phyloP scores from a whole-genome alignment of 2,329 filamentous ascomycete species.

The Aspergillus neoniger region DNA sequence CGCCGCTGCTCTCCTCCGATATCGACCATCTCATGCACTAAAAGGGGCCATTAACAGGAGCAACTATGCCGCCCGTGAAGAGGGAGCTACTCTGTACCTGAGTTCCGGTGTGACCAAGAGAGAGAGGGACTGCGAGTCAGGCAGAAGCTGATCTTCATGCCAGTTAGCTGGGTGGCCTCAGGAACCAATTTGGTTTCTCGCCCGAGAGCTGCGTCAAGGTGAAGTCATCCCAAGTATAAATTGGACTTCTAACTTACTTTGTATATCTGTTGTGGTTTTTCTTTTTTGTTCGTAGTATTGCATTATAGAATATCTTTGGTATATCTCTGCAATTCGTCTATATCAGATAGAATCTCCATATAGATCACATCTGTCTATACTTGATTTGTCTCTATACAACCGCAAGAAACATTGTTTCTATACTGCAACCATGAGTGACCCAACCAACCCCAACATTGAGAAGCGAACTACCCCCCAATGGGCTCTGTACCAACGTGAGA shows the following conservation, averaged over 20 bases:
- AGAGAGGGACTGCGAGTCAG: too few species aligned
- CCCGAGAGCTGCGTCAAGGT: conserved; percentile 27
- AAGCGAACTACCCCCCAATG: conserved; percentile 56
- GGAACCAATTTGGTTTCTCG: conserved; percentile 10
- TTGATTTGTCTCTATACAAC: too few species aligned
- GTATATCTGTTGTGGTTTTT: too few species aligned
- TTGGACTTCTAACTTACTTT: neutral
- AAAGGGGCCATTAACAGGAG: too few species aligned
- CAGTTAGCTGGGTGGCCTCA: conserved; percentile 7
- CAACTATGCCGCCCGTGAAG: neutral
- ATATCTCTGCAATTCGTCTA: neutral
- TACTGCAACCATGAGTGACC: conserved; percentile 40
- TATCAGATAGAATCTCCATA: neutral
- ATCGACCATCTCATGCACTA: neutral
- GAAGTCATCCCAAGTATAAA: conserved; percentile 29
- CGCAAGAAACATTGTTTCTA: neutral
- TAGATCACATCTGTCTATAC: neutral
- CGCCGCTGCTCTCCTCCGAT: neutral
- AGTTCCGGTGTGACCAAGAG: too few species aligned
- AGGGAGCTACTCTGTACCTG: neutral
- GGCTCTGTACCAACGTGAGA: conserved; percentile 57
- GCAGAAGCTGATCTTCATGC: neutral
- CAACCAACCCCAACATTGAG: conserved; percentile 55
- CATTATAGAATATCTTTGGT: neutral
- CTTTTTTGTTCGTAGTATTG: neutral